These are phyloP conservation scores for Ensete ventricosum DNA, from an alignment of 176 grass and related monocot genomes.

Conservation along the genomic window DNA sequence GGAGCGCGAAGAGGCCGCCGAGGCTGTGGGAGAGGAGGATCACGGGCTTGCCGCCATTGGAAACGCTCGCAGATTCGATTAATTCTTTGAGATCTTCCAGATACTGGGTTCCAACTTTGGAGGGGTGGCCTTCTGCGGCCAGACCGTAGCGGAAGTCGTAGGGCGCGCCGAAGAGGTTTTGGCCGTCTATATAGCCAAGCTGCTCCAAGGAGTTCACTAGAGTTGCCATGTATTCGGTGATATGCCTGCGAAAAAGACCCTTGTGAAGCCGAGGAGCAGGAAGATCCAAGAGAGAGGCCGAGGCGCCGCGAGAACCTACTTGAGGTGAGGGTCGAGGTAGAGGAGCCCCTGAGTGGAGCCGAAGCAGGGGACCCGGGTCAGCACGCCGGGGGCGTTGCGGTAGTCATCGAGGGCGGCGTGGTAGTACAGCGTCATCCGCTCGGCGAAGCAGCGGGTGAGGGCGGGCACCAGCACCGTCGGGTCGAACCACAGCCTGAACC, in stretches of 20 bases:
- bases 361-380: constrained; percentile 53
- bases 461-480: constrained; percentile 52
- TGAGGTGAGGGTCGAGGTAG: constrained; percentile 68
- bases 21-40: constrained; percentile 86
- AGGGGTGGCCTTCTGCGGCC: constrained; percentile 14
- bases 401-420: constrained; percentile 54
- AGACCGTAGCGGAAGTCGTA: constrained; percentile 39
- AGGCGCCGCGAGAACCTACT: constrained; percentile 23
- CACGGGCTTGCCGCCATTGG: constrained; percentile 40
- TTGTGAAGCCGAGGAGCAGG: neutral
- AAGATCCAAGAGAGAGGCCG: neutral
- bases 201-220: constrained; percentile 36
- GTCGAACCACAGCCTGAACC: constrained; percentile 93
- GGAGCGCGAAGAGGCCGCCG: constrained; percentile 24
- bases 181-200: constrained; percentile 24
- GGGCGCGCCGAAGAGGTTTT: constrained; percentile 36
- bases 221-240: constrained; percentile 70
- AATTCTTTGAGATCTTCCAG: constrained; percentile 44
- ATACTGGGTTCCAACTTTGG: constrained; percentile 44
- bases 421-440: constrained; percentile 61
- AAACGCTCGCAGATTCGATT: constrained; percentile 43
- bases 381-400: constrained; percentile 69
- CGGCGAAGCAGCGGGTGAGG: constrained; percentile 73
- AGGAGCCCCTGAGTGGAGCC: constrained; percentile 53
- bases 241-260: constrained; percentile 27